phyloP scores from a whole-genome alignment of 2,329 filamentous ascomycete genomes.

The Mollisia scopiformis region DNA sequence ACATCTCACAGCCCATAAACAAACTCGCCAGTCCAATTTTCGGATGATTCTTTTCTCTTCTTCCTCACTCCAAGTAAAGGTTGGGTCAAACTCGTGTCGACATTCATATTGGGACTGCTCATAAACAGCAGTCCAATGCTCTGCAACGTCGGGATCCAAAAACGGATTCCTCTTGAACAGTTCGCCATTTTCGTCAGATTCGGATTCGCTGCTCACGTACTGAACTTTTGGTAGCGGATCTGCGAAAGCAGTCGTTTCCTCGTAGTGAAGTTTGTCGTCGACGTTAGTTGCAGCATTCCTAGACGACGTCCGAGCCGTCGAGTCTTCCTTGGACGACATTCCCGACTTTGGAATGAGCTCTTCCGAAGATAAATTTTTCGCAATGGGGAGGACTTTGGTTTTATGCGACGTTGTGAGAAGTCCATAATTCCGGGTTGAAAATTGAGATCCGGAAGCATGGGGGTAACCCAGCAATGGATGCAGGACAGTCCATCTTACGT shows the following conservation, averaged over 20 bases:
- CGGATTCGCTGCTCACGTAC: conserved; percentile 5
- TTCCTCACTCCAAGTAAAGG: conserved; percentile 28
- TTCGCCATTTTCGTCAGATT: conserved; percentile 23
- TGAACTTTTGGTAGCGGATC: conserved; percentile 13
- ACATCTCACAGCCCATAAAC: conserved; percentile 26
- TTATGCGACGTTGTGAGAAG: not conserved
- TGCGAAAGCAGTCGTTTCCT: conserved; percentile 20
- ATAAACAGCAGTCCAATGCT: conserved; percentile 26
- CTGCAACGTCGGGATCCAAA: conserved; percentile 30
- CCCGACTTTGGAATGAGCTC: not conserved
- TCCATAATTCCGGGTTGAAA: not conserved
- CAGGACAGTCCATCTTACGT: too few relatives aligned
- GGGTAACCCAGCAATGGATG: not conserved
- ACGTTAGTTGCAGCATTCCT: not conserved
- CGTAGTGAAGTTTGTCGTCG: conserved; percentile 15
- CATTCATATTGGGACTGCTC: conserved; percentile 34
- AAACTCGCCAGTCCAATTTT: conserved; percentile 28
- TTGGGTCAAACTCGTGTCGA: conserved; percentile 29
- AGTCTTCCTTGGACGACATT: conserved; percentile 4
- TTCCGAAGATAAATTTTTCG: not conserved
- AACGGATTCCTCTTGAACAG: conserved; percentile 25
- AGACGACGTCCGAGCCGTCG: not conserved
- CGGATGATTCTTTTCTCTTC: conserved; percentile 32
- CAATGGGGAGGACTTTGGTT: not conserved
- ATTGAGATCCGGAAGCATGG: not conserved